phyloP scores from a whole-genome alignment of 495 filamentous ascomycete genomes.

The Trichodelitschia bisporula region DNA sequence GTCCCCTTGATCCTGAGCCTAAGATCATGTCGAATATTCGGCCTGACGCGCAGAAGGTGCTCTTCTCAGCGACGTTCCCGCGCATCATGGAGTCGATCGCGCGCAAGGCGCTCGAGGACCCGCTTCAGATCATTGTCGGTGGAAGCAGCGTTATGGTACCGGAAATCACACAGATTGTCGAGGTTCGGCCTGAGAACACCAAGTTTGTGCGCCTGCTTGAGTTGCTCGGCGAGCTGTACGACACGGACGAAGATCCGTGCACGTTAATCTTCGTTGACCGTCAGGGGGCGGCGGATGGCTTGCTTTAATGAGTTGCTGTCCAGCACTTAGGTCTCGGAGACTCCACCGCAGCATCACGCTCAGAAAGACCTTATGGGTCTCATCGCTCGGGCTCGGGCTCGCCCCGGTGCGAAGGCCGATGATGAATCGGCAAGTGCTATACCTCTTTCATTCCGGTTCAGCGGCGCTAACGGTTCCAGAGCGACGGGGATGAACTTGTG shows the following conservation, averaged over 20 bases:
- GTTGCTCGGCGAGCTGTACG: conserved; percentile 68
- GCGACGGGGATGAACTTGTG: no score
- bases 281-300: conserved; percentile 75
- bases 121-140: conserved; percentile 80
- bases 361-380: no score
- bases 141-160: conserved; percentile 77
- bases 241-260: conserved; percentile 67
- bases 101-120: conserved; percentile 69
- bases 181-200: conserved; percentile 56
- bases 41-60: conserved; percentile 73
- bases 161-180: conserved; percentile 86
- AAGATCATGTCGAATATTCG: conserved; percentile 74
- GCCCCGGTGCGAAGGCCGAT: no score
- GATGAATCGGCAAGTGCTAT: no score
- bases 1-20: no score
- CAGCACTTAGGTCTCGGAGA: no score
- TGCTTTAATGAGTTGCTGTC: no score
- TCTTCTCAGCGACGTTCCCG: conserved; percentile 97
- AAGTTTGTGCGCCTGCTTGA: conserved; percentile 74
- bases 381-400: no score
- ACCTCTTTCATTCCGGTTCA: no score
- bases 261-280: conserved; percentile 84
- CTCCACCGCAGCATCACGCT: no score
- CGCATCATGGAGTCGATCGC: conserved; percentile 75
- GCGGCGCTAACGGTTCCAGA: no score